Base-by-base conservation (phyloP, 1,284 basidiomycete genomes). In the Moesziomyces antarcticus region DNA sequence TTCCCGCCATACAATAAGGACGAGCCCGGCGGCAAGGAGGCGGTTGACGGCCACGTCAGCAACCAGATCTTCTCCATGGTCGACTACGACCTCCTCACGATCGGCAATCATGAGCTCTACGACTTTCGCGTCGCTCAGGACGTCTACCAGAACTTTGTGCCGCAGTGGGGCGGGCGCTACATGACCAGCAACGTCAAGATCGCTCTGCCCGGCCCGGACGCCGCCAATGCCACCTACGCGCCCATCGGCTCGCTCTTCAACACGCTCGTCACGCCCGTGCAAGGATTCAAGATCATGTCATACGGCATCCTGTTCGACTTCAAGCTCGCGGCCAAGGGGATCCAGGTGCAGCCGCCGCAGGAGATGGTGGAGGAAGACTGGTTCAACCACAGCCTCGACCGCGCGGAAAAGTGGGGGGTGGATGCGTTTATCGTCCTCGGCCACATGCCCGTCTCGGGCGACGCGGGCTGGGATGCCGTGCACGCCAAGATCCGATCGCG, bases 91-190 rank as follows among this genome's bases (percentile, higher is more conserved):
- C 78, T 93, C 9, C 88, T 94, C 77, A 86, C 92, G 0, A 92
- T 94, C 63, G 93, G 94, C 79, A 95, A 95, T 78, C 93, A 95
- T 78, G 93, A 95, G 85, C 85, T 95, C 35, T 95, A 94, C 85
- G 87, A 89, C 67, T 93, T 93, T 81, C 87, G 86, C 5, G 88
- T 92, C 78, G 89, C 92, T 0, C 87, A 89, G 47, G 91, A 93
- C 83, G 91, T 93, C 88, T 91, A 92, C 84, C 86, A 89, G 59
- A 91, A 92, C 83, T 92, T 92, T 79, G 90, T 87, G 5, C 92
- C 92, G 3, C 85, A 88, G 55, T 87, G 71, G 71, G 58, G 66
- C 27, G 79, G 73, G 13, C 62, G 77, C 18, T 81, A 76, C 57
- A 66, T 81, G 58, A 74, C 75, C 3, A 74, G 62, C 61, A 78